phyloP scores from a whole-genome alignment of 805 yeast species.

The Nakazawaea ernobii region DNA sequence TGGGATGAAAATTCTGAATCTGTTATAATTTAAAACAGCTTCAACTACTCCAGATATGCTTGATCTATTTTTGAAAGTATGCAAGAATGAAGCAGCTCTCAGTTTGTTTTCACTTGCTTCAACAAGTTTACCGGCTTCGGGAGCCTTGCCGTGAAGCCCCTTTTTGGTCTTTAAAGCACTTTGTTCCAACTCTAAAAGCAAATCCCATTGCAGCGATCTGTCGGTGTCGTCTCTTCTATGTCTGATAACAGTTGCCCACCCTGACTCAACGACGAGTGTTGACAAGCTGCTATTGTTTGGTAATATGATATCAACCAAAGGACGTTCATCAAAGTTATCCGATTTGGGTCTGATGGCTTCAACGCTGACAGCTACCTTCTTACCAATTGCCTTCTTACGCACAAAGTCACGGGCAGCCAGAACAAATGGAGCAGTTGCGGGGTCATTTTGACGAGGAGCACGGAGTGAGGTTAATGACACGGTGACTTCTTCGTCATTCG shows the following conservation, averaged over 20 bases:
- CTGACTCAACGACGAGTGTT: constrained; percentile 52
- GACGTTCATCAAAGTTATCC: constrained; percentile 58
- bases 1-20: constrained; percentile 63
- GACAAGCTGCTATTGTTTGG: constrained; percentile 56
- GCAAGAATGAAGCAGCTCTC: constrained; percentile 69
- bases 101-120: constrained; percentile 74
- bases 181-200: constrained; percentile 62
- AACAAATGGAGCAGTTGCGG: constrained; percentile 49
- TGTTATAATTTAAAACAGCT: constrained; percentile 58
- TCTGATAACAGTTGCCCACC: constrained; percentile 72
- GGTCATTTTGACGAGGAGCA: constrained; percentile 64
- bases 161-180: constrained; percentile 47
- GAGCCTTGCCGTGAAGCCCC: constrained; percentile 61
- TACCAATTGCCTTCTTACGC: constrained; percentile 65
- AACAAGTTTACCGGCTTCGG: constrained; percentile 55
- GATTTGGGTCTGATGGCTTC: constrained; percentile 62
- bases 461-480: constrained; percentile 75
- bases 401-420: constrained; percentile 70
- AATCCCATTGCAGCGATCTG: constrained; percentile 74
- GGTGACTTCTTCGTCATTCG: constrained; percentile 47
- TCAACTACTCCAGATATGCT: constrained; percentile 68
- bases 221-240: constrained; percentile 71
- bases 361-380: constrained; percentile 52
- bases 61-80: constrained; percentile 62
- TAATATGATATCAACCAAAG: constrained; percentile 52